Conservation (phyloP, 345 rosid species). For the Ceriops decandra region DNA sequence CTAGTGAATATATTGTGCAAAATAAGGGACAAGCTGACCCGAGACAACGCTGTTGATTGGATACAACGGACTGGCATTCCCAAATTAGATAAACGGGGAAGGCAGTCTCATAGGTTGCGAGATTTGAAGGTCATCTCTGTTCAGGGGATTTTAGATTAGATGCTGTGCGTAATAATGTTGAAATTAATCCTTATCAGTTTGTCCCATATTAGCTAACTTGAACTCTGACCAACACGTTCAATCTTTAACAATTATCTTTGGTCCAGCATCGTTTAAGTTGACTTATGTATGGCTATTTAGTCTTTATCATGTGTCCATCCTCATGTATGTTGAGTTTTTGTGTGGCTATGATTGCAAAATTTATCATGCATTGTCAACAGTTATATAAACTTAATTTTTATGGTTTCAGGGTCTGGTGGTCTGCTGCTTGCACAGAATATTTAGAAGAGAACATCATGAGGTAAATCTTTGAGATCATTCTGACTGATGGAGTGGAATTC, state of each 20-base stretch:
- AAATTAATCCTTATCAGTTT: not conserved
- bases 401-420: slow-evolving; percentile 29
- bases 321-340: not conserved
- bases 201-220: not conserved
- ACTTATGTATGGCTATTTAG: too few relatives aligned
- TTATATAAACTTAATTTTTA: not conserved
- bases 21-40: slow-evolving; percentile 7
- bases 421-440: slow-evolving; percentile 2
- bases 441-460: slow-evolving; percentile 5
- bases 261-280: too few relatives aligned
- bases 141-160: not conserved
- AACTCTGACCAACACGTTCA: too few relatives aligned
- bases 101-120: slow-evolving; percentile 17
- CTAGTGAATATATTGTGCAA: not conserved
- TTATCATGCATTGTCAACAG: not conserved
- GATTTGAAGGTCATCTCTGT: slow-evolving; percentile 24
- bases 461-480: slow-evolving; percentile 41
- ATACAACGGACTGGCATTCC: slow-evolving; percentile 9
- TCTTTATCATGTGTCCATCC: too few relatives aligned
- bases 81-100: slow-evolving; percentile 14
- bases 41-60: slow-evolving; percentile 2
- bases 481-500: slow-evolving; percentile 77
- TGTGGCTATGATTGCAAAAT: not conserved
- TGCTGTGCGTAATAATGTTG: slow-evolving; percentile 6
- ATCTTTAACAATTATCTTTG: too few relatives aligned